Evolutionary conservation across 2,329 filamentous ascomycete genomes (phyloP), one percentile per base, ranked within the genome.

Genomic region (Gnomoniopsis smithogilvyi): DNA sequence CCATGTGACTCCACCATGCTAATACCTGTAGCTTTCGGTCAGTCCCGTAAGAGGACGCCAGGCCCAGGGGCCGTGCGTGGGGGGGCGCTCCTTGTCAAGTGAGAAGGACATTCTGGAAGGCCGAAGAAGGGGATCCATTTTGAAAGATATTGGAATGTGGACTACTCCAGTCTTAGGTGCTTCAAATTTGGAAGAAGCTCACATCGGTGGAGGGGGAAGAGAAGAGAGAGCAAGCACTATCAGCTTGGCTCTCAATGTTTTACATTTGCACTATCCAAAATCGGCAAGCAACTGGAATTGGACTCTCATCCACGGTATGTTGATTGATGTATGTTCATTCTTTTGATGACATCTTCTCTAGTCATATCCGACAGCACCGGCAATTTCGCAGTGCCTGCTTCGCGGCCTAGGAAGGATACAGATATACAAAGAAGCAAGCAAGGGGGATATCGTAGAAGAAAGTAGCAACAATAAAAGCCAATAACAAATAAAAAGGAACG

Each of bases 41-140:
- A 58, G 59, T 55, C 36, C 59, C 59, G 59, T 51, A 51, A 50
- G 48, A 45, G 59, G 55, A 36, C 54, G 51, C 52, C 51, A 59
- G 51, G 51, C 51, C 50, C 57, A 33, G 47, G 12, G 15, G 19
- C 14, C 26, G 8, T n/a, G 22, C 19, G 10, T 6, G 30, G 19
- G 8, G 36, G 33, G 38, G 6, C 15, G 38, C n/a, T n/a, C n/a
- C 15, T 6, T 26, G 51, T 33, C 38, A 34, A 24, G 36, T 41
- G 36, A 38, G 55, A 43, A 49, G 36, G 51, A 54, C 46, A 24
- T 24, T 54, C n/a, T 54, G 41, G 49, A 46, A 36, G 36, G 55
- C 19, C n/a, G 43, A 46, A 43, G 57, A 51, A 53, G 46, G 19
- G 22, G 50, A 26, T 26, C 45, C 56, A 30, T 30, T 30, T 4